These are phyloP conservation scores for Gossypium davidsonii DNA, from an alignment of 441 rosid species.

Conservation along the genomic window DNA sequence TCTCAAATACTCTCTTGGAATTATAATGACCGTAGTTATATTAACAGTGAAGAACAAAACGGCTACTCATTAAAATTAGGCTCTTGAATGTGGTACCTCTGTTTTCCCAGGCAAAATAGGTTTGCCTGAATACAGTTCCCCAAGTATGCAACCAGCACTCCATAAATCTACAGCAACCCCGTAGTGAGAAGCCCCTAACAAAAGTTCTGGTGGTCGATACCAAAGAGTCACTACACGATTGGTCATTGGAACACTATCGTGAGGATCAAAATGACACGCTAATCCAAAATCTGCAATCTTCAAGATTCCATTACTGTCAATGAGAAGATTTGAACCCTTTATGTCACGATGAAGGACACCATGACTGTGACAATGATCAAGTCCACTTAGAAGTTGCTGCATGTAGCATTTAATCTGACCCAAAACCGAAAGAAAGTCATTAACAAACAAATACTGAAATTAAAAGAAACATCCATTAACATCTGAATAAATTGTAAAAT, in stretches of 20 bases:
- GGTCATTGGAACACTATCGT: slow-evolving; percentile 46
- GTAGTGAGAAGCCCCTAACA: slow-evolving; percentile 70
- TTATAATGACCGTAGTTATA: background rate
- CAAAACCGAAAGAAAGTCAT: background rate
- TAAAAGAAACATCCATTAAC: background rate
- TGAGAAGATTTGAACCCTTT: slow-evolving; percentile 88
- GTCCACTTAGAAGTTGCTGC: slow-evolving; percentile 86
- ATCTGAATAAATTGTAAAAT: background rate
- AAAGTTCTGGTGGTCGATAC: slow-evolving; percentile 96
- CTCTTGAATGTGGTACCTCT: slow-evolving; percentile 47
- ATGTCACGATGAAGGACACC: slow-evolving; percentile 89
- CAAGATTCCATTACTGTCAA: slow-evolving; percentile 68
- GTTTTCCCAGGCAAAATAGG: slow-evolving; percentile 89
- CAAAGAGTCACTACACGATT: slow-evolving; percentile 93
- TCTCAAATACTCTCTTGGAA: background rate
- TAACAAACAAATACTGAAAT: background rate
- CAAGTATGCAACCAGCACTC: slow-evolving; percentile 93
- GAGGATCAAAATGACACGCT: slow-evolving; percentile 63
- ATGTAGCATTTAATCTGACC: slow-evolving; percentile 91
- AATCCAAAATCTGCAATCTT: slow-evolving; percentile 94
- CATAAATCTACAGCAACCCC: slow-evolving; percentile 82
- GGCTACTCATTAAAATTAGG: background rate
- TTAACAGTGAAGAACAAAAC: background rate
- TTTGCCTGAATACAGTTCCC: slow-evolving; percentile 65
- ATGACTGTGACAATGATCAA: slow-evolving; percentile 80